A percentile compares a stretch with the other conserved stretches of the same genome.
Evolutionary conservation across 768 basidiomycete species (phyloP).

Genomic region (Hydnomerulius pinastri): DNA sequence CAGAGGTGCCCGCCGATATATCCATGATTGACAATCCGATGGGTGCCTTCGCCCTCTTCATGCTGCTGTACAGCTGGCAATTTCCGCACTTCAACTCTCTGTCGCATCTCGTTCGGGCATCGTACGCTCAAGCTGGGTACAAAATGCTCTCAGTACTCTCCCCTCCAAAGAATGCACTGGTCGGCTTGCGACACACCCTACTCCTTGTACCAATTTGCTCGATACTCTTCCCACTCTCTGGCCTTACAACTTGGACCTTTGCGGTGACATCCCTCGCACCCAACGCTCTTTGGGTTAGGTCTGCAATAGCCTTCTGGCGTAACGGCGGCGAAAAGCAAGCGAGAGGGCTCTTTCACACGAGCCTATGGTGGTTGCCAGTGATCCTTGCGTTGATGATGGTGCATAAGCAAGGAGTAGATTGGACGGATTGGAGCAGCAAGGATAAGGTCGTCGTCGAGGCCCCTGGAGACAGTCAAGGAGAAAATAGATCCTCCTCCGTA

Average conservation of each 20-base stretch:
- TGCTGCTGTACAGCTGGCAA: constrained; percentile 94
- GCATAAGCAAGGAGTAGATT: constrained; percentile 86
- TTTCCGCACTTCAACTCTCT: constrained; percentile 97
- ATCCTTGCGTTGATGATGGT: constrained; percentile 92
- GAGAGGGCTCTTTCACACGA: constrained; percentile 72
- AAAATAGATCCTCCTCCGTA: background rate
- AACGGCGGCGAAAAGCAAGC: constrained; percentile 76
- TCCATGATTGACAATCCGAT: constrained; percentile 78
- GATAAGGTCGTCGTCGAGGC: background rate
- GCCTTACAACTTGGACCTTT: constrained; percentile 91
- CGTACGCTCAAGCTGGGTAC: constrained; percentile 93
- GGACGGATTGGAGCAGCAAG: constrained; percentile 53
- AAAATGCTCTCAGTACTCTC: constrained; percentile 86
- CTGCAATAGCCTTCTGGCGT: constrained; percentile 77
- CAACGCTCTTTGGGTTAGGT: constrained; percentile 66
- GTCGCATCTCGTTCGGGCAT: constrained; percentile 81
- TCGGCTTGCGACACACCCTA: constrained; percentile 80
- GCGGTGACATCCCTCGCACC: constrained; percentile 75
- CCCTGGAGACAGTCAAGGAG: background rate
- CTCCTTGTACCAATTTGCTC: constrained; percentile 79
- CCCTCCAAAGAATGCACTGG: constrained; percentile 79
- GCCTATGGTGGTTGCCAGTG: constrained; percentile 89
- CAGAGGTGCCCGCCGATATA: constrained; percentile 41
- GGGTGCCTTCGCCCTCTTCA: constrained; percentile 76
- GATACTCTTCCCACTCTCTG: constrained; percentile 81